phyloP scores from a whole-genome alignment of 805 yeast species.

The Saccharomycopsis oosterbeekiorum region DNA sequence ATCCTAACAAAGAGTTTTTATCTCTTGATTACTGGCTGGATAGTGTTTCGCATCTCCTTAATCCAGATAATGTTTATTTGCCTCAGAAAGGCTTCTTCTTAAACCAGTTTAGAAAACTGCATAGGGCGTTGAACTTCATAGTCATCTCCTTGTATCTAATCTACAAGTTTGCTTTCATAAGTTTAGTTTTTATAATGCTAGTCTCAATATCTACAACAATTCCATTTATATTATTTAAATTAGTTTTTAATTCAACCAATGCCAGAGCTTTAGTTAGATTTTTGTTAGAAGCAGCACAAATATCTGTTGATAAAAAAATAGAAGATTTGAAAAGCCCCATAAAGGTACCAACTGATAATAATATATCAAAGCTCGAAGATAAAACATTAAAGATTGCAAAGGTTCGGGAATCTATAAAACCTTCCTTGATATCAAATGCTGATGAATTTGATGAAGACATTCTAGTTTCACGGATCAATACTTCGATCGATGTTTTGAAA shows the following conservation, averaged over 20 bases:
- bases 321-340: background rate
- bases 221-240: background rate
- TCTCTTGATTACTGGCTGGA: background rate
- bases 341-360: background rate
- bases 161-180: background rate
- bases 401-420: background rate
- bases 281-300: background rate
- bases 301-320: background rate
- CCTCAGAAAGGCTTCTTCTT: background rate
- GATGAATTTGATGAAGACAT: background rate
- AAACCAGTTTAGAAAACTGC: background rate
- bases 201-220: background rate
- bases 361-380: background rate
- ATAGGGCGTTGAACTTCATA: background rate
- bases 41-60: background rate
- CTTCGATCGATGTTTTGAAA: background rate
- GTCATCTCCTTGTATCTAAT: background rate
- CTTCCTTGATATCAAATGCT: background rate
- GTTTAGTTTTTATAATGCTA: background rate
- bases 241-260: background rate
- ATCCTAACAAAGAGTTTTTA: background rate
- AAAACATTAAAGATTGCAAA: background rate
- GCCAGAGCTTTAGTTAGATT: background rate
- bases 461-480: background rate
- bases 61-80: background rate